Evolutionary conservation across 2,329 filamentous ascomycete genomes (phyloP).

Genomic region (Penicillium sp.): DNA sequence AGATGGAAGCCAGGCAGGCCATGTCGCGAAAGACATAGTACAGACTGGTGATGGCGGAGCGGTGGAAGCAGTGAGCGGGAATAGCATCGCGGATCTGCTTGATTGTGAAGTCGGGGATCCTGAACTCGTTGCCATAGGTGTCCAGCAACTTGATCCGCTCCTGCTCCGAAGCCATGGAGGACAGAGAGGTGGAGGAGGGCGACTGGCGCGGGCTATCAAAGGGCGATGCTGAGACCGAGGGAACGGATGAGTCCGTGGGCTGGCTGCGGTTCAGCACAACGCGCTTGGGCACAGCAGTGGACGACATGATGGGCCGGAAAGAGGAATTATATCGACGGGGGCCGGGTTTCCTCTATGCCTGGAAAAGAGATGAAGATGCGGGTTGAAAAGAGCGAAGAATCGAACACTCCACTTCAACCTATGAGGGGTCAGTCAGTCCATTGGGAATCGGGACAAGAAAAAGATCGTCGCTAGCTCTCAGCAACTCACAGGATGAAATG

Average conservation of each 20-base stretch:
- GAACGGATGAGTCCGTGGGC: slow-evolving; percentile 53
- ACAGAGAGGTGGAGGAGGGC: slow-evolving; percentile 82
- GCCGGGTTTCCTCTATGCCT: background rate
- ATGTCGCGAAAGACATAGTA: slow-evolving; percentile 82
- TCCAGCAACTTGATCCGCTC: slow-evolving; percentile 65
- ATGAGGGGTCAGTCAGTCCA: slow-evolving; percentile 4
- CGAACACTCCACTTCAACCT: background rate
- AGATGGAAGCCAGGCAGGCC: slow-evolving; percentile 65
- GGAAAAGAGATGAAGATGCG: background rate
- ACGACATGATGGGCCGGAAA: slow-evolving; percentile 41
- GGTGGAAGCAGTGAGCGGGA: slow-evolving; percentile 93
- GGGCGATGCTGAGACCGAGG: slow-evolving; percentile 53
- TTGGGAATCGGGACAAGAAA: background rate
- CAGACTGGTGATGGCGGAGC: slow-evolving; percentile 70
- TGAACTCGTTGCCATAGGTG: slow-evolving; percentile 91
- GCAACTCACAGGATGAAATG: background rate
- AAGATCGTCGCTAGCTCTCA: background rate
- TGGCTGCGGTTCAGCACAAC: slow-evolving; percentile 50
- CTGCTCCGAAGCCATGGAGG: slow-evolving; percentile 72
- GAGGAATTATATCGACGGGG: background rate
- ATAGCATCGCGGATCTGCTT: slow-evolving; percentile 97
- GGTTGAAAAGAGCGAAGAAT: background rate
- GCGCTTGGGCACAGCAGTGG: slow-evolving; percentile 47
- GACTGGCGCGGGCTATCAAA: slow-evolving; percentile 59
- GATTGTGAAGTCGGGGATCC: slow-evolving; percentile 92